A percentile compares a stretch with the other conserved stretches of the same genome.
phyloP scores from a whole-genome alignment of 2,329 filamentous ascomycete genomes.

The Huntiella abstrusa region DNA sequence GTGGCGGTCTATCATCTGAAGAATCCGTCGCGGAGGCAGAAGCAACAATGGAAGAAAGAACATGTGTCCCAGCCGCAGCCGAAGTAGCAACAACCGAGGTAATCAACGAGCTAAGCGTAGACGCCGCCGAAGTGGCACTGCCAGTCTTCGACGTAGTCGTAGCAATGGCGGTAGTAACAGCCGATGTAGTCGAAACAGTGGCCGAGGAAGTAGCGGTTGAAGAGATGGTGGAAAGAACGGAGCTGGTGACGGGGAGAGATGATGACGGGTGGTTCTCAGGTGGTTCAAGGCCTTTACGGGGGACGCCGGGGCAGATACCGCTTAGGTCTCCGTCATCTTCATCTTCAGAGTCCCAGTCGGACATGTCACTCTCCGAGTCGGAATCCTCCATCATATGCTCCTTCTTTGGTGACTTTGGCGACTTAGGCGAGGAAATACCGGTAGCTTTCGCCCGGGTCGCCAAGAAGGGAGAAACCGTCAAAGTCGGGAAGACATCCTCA shows the following conservation, averaged over 20 bases:
- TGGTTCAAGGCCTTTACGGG: neutral
- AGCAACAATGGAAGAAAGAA: neutral
- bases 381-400: neutral
- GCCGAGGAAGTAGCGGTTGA: neutral
- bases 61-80: neutral
- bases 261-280: neutral
- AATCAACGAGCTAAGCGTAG: neutral
- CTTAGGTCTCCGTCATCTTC: constrained; percentile 7
- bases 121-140: neutral
- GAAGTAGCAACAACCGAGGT: neutral
- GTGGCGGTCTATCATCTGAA: neutral
- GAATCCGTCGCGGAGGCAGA: neutral
- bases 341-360: constrained; percentile 9
- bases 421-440: neutral
- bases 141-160: neutral
- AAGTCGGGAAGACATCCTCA: constrained; percentile 1
- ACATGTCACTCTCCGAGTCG: constrained; percentile 1
- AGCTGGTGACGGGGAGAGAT: neutral
- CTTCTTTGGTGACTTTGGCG: neutral
- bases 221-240: neutral
- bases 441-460: neutral
- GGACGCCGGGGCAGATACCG: neutral
- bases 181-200: neutral
- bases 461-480: neutral
- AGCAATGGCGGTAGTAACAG: neutral